These are phyloP conservation scores for Kwoniella bestiolae DNA, from an alignment of 768 basidiomycete genomes.

Conservation along the genomic window DNA sequence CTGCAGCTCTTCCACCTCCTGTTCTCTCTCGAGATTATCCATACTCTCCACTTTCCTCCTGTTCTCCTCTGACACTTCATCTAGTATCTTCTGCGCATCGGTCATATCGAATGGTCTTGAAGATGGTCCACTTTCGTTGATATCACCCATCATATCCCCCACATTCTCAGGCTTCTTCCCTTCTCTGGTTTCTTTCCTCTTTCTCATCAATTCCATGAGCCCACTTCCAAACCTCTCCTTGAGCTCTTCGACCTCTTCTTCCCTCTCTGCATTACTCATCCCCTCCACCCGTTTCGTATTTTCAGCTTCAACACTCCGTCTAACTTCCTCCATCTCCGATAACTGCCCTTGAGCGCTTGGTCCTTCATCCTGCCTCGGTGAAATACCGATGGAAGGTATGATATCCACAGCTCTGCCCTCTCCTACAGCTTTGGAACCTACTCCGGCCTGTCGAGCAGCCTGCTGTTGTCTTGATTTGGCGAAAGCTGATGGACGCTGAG, in stretches of 20 bases:
- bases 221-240: conserved; percentile 73
- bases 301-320: conserved; percentile 64
- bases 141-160: neutral
- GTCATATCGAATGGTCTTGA: conserved; percentile 8
- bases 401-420: conserved; percentile 22
- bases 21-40: conserved; percentile 27
- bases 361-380: neutral
- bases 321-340: conserved; percentile 62
- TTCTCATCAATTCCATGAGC: conserved; percentile 67
- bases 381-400: neutral
- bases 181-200: conserved; percentile 63
- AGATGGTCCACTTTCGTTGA: conserved; percentile 7
- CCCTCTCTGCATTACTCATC: conserved; percentile 75
- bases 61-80: conserved; percentile 36
- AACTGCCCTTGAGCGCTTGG: neutral
- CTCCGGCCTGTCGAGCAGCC: conserved; percentile 4
- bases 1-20: conserved; percentile 35
- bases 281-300: conserved; percentile 67
- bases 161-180: conserved; percentile 30
- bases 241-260: conserved; percentile 69
- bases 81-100: conserved; percentile 28
- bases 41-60: conserved; percentile 26
- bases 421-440: neutral
- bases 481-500: conserved; percentile 29
- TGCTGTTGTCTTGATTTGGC: conserved; percentile 25